Conservation (phyloP, 192 early-diverging fungal species). For the Backusella tuberculispora region DNA sequence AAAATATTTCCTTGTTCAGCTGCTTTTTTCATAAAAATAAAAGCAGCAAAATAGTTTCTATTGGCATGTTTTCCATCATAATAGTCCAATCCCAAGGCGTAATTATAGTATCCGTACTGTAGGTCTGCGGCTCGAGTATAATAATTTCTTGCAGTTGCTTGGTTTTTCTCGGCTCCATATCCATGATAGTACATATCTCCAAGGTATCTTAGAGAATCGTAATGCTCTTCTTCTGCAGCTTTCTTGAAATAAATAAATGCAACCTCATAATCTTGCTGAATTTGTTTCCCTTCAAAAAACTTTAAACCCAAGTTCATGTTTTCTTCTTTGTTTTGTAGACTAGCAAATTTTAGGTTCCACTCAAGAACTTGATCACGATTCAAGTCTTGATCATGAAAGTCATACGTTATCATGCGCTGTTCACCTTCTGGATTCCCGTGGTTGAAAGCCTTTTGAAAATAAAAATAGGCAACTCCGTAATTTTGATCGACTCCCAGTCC, state of each 20-base stretch:
- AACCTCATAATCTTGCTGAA: neutral
- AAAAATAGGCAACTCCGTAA: neutral
- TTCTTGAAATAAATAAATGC: neutral
- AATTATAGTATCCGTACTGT: neutral
- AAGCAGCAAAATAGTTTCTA: neutral
- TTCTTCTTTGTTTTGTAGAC: neutral
- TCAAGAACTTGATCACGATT: neutral
- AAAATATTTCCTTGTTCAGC: neutral
- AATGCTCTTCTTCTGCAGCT: slow-evolving; percentile 7
- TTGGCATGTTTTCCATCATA: too few species aligned
- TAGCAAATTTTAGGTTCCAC: neutral
- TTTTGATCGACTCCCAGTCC: neutral
- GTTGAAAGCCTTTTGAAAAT: neutral
- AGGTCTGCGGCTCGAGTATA: neutral
- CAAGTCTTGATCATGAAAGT: neutral
- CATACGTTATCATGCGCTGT: neutral
- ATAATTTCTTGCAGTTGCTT: neutral
- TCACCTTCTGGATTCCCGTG: neutral
- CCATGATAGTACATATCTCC: neutral
- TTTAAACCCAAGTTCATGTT: neutral
- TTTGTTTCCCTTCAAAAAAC: neutral
- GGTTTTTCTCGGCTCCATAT: neutral
- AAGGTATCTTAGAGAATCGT: neutral
- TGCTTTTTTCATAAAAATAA: neutral
- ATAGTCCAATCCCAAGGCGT: neutral